Conservation (phyloP, 2,329 filamentous ascomycete genomes). For the Aspergillus eucalypticola region DNA sequence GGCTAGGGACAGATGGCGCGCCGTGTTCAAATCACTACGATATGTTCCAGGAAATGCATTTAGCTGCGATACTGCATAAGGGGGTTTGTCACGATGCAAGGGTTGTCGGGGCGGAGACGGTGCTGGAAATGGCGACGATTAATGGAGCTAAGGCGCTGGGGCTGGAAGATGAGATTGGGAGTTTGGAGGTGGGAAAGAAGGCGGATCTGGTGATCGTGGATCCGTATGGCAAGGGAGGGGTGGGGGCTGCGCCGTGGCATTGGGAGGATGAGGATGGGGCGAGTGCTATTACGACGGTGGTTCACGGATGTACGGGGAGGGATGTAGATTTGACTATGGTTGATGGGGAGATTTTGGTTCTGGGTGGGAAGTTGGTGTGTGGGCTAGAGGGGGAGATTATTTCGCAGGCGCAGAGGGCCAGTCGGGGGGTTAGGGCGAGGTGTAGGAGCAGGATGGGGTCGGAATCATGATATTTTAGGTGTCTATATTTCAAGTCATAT, state of each 20-base stretch:
- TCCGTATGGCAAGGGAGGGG: slow-evolving; percentile 27
- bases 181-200: slow-evolving; percentile 44
- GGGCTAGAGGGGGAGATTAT: slow-evolving; percentile 19
- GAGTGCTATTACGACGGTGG: slow-evolving; percentile 38
- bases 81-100: slow-evolving; percentile 45
- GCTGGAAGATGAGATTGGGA: slow-evolving; percentile 41
- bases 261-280: slow-evolving; percentile 14
- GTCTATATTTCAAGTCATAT: no score
- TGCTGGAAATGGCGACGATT: slow-evolving; percentile 55
- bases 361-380: slow-evolving; percentile 28
- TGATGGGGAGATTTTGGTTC: slow-evolving; percentile 42
- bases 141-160: slow-evolving; percentile 52
- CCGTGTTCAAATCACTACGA: slow-evolving; percentile 57
- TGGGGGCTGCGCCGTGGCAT: slow-evolving; percentile 39
- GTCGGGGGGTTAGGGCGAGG: not conserved
- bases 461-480: no score
- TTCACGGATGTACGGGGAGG: slow-evolving; percentile 44
- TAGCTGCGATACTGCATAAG: slow-evolving; percentile 53
- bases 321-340: slow-evolving; percentile 47
- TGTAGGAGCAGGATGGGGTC: not conserved
- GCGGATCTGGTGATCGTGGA: slow-evolving; percentile 43
- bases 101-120: slow-evolving; percentile 46
- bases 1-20: slow-evolving; percentile 55
- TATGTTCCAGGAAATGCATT: slow-evolving; percentile 55
- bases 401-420: not conserved